Evolutionary conservation across 2,329 filamentous ascomycete species (phyloP).

Genomic region (Amauroascus verrucosus): DNA sequence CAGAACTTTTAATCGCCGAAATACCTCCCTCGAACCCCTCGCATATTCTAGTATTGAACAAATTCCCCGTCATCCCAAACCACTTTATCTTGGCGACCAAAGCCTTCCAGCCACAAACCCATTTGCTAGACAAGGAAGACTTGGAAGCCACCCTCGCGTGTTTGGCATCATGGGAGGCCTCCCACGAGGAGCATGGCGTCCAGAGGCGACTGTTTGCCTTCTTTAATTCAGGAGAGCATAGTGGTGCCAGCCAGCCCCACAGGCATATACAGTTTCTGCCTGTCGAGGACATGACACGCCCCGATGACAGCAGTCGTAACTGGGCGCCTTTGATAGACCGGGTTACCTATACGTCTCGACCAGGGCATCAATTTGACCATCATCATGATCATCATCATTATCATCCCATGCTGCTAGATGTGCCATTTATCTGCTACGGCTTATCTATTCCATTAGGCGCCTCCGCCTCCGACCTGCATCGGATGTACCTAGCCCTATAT

Average conservation of each 20-base stretch:
- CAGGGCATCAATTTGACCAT: too few species aligned
- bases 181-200: background rate
- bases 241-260: slow-evolving; percentile 41
- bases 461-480: slow-evolving; percentile 28
- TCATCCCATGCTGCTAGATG: slow-evolving; percentile 21
- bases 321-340: slow-evolving; percentile 45
- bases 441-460: slow-evolving; percentile 33
- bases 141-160: slow-evolving; percentile 35
- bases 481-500: slow-evolving; percentile 36
- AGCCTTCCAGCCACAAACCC: slow-evolving; percentile 34
- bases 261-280: slow-evolving; percentile 41
- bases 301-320: slow-evolving; percentile 13
- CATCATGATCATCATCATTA: too few species aligned
- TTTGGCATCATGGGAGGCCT: slow-evolving; percentile 31
- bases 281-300: slow-evolving; percentile 35
- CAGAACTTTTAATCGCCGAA: slow-evolving; percentile 2
- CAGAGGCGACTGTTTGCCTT: slow-evolving; percentile 36
- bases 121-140: slow-evolving; percentile 36
- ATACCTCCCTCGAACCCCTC: slow-evolving; percentile 23
- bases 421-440: slow-evolving; percentile 45
- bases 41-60: slow-evolving; percentile 39
- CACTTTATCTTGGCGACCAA: slow-evolving; percentile 43
- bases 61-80: slow-evolving; percentile 40
- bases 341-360: background rate
- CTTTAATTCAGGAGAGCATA: slow-evolving; percentile 41